Evolutionary conservation across 768 basidiomycete genomes (phyloP).

Genomic region (Leccinum truebloodii): DNA sequence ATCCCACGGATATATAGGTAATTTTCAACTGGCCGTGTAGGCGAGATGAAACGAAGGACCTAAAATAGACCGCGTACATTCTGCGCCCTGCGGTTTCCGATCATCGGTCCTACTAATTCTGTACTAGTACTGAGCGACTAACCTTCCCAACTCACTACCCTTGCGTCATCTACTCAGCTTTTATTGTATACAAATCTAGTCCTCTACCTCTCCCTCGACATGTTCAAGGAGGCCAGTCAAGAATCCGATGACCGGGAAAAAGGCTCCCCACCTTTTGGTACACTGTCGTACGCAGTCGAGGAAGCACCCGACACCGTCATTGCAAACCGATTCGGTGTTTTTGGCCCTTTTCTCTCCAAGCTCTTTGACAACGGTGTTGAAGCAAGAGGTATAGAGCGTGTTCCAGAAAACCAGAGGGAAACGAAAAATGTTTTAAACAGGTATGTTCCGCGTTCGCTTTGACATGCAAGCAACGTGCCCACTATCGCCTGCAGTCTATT

Average conservation of each 20-base stretch:
- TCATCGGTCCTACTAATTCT: not conserved
- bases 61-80: not conserved
- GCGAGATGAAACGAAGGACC: too few relatives aligned
- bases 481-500: slow-evolving; percentile 34
- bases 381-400: slow-evolving; percentile 54
- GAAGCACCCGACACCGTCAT: slow-evolving; percentile 31
- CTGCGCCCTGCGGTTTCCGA: not conserved
- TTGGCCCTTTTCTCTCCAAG: slow-evolving; percentile 35
- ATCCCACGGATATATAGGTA: too few relatives aligned
- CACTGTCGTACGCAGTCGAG: slow-evolving; percentile 17
- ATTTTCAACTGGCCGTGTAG: too few relatives aligned
- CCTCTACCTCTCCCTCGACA: not conserved
- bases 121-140: not conserved
- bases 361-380: slow-evolving; percentile 52
- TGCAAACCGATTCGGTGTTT: slow-evolving; percentile 30
- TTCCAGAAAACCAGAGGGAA: slow-evolving; percentile 50
- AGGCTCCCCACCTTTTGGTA: not conserved
- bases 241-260: slow-evolving; percentile 24
- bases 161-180: not conserved
- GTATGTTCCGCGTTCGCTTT: not conserved
- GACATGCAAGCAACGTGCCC: not conserved
- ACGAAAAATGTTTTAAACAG: slow-evolving; percentile 44
- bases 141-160: too few relatives aligned
- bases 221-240: slow-evolving; percentile 4
- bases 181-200: not conserved